These are phyloP conservation scores for Fusarium sp. DNA, from an alignment of 2,329 filamentous ascomycete genomes.

Conservation along the genomic window DNA sequence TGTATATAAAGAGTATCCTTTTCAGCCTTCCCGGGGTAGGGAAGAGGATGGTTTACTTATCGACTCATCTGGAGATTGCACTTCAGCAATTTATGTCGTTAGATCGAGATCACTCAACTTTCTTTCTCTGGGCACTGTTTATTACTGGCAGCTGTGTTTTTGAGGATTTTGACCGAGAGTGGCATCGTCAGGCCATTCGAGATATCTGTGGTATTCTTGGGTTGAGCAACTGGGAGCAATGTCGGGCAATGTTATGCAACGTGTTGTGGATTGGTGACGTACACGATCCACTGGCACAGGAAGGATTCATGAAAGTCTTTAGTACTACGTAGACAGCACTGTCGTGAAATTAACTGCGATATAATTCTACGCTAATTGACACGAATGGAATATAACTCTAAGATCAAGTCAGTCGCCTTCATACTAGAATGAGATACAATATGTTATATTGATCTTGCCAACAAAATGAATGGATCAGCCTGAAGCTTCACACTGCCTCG, in stretches of 20 bases:
- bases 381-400: fast-evolving
- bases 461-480: no score
- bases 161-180: not conserved
- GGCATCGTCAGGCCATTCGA: not conserved
- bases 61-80: fast-evolving
- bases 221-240: fast-evolving
- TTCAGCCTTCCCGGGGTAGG: not conserved
- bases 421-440: no score
- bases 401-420: fast-evolving
- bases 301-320: not conserved
- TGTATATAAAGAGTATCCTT: not conserved
- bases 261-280: not conserved
- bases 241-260: fast-evolving
- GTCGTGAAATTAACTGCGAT: not conserved
- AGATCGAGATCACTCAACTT: fast-evolving
- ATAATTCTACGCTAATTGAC: not conserved
- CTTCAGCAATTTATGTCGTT: fast-evolving
- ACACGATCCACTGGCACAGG: fast-evolving
- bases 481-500: fast-evolving
- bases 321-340: fast-evolving
- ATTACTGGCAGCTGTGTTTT: fast-evolving
- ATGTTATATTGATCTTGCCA: no score
- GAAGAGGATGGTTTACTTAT: not conserved
- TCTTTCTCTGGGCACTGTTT: not conserved
- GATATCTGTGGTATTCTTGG: fast-evolving